Conservation (phyloP, 441 rosid species). For the Euphorbia schlechtendalii region DNA sequence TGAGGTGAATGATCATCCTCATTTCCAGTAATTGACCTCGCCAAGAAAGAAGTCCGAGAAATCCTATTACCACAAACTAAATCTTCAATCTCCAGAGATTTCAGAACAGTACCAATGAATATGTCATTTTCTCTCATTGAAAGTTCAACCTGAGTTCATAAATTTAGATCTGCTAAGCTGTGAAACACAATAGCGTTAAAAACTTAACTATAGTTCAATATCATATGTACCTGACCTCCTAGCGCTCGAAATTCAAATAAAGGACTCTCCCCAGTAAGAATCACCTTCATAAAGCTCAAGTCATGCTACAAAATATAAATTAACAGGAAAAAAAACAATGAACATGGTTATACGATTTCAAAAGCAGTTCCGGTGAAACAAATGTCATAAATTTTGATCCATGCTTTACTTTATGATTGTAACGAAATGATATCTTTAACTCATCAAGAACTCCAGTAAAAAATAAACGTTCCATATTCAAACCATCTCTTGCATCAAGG, state of each 20-base stretch:
- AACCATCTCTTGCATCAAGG: conserved; percentile 32
- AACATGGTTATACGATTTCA: conserved; percentile 29
- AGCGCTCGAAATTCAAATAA: conserved; percentile 85
- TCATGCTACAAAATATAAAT: conserved; percentile 41
- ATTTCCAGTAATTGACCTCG: conserved; percentile 74
- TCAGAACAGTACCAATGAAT: conserved; percentile 81
- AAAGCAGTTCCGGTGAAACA: conserved; percentile 16
- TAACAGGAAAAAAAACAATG: conserved; percentile 1
- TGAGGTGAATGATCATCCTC: conserved; percentile 39
- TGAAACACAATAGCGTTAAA: conserved; percentile 17
- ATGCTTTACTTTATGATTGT: conserved; percentile 54
- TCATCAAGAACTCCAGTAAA: conserved; percentile 92
- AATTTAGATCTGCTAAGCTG: conserved; percentile 22
- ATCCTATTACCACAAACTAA: conserved; percentile 47
- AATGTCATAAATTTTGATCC: conserved; percentile 12
- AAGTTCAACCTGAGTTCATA: conserved; percentile 69
- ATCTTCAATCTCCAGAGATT: conserved; percentile 97
- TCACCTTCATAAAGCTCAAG: conserved; percentile 59
- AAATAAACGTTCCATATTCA: conserved; percentile 57
- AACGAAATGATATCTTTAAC: conserved; percentile 72
- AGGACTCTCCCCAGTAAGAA: conserved; percentile 69
- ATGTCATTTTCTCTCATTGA: conserved; percentile 72
- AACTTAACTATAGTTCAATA: conserved; percentile 13
- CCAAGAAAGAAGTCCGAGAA: conserved; percentile 65
- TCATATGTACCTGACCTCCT: conserved; percentile 81